Percentiles rank a stretch among this genome's conserved stretches.
Evolutionary conservation across 2,329 filamentous ascomycete species (phyloP).

Genomic region (Chalaropsis ovoidea): DNA sequence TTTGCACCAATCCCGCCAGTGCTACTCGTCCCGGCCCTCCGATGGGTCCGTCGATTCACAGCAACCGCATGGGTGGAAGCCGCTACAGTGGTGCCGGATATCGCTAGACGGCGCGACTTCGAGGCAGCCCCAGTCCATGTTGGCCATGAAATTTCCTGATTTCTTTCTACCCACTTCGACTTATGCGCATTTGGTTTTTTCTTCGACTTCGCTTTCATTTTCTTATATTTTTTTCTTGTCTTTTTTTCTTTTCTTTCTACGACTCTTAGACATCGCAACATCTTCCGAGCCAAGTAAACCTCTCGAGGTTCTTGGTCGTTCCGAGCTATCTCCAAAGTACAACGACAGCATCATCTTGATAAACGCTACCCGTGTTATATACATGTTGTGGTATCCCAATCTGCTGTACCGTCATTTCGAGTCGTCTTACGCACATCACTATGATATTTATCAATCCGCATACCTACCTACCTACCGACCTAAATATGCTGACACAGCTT

Average conservation of each 20-base stretch:
- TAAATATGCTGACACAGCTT: constrained; percentile 15
- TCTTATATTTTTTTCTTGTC: constrained; percentile 14
- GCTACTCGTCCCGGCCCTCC: constrained; percentile 82
- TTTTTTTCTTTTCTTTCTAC: constrained; percentile 14
- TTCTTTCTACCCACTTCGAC: constrained; percentile 14
- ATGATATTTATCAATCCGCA: constrained; percentile 13
- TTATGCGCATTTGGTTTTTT: constrained; percentile 18
- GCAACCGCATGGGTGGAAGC: constrained; percentile 44
- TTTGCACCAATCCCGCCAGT: constrained; percentile 90
- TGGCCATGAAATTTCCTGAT: constrained; percentile 11
- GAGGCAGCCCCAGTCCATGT: not conserved
- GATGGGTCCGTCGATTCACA: constrained; percentile 51
- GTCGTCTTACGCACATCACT: constrained; percentile 14
- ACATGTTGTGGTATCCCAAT: constrained; percentile 14
- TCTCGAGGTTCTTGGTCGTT: not conserved
- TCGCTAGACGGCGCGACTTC: constrained; percentile 37
- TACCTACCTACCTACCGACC: constrained; percentile 5
- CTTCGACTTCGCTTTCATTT: not conserved
- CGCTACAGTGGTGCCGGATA: constrained; percentile 47
- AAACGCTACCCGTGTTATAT: constrained; percentile 7
- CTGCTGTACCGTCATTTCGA: constrained; percentile 15
- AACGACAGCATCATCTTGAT: constrained; percentile 15
- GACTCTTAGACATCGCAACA: constrained; percentile 10
- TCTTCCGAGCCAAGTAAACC: constrained; percentile 8
- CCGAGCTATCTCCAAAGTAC: constrained; percentile 12